A percentile compares a stretch with the other conserved stretches of the same genome.
phyloP scores from a whole-genome alignment of 805 yeast genomes.

The Brettanomyces anomalus region DNA sequence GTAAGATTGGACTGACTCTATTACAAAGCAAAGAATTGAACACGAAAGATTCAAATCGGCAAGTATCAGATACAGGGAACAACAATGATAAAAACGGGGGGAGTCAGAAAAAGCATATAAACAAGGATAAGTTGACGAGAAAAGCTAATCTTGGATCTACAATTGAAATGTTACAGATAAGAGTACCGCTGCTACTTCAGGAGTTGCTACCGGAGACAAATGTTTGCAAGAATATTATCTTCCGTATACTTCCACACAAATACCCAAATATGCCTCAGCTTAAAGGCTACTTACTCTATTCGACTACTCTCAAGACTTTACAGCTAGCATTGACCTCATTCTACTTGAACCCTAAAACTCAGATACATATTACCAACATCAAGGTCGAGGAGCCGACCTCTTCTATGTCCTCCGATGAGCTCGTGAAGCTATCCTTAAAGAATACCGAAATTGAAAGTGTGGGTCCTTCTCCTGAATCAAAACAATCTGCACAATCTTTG shows the following conservation, averaged over 20 bases:
- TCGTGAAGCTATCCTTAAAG: constrained; percentile 19
- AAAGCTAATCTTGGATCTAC: constrained; percentile 48
- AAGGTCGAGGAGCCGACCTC: constrained; percentile 23
- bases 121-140: constrained; percentile 18
- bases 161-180: constrained; percentile 35
- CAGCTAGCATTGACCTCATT: constrained; percentile 46
- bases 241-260: constrained; percentile 50
- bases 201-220: constrained; percentile 34
- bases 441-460: constrained; percentile 12
- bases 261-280: constrained; percentile 46
- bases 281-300: constrained; percentile 47
- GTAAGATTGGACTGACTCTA: no score
- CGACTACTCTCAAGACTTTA: constrained; percentile 47
- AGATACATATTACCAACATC: constrained; percentile 42
- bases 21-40: no score
- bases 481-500: constrained; percentile 10
- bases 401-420: constrained; percentile 16
- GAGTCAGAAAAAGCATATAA: background rate
- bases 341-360: constrained; percentile 42
- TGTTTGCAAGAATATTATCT: constrained; percentile 37
- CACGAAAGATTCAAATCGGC: no score
- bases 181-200: constrained; percentile 44
- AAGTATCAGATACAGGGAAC: no score
- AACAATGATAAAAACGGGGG: no score
- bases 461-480: background rate